Percentiles rank a stretch among this genome's conserved stretches.
These are phyloP conservation scores for Dactylellina drechsleri DNA, from an alignment of 2,329 filamentous ascomycete genomes.

Conservation along the genomic window DNA sequence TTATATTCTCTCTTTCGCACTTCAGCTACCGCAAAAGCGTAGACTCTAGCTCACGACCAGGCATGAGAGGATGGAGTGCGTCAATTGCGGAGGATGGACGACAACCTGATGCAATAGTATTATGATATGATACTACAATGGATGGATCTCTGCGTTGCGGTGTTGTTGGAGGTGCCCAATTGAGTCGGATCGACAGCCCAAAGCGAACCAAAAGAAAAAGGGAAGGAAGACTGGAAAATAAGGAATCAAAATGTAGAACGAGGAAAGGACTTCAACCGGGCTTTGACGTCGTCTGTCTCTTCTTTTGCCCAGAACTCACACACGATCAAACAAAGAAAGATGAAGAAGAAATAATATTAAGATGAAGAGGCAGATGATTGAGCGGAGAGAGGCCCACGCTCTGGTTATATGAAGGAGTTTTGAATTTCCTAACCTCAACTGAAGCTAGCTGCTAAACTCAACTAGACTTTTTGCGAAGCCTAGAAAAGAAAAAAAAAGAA, in stretches of 20 bases:
- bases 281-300: constrained; percentile 35
- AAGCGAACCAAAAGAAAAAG: neutral
- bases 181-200: constrained; percentile 11
- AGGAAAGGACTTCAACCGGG: constrained; percentile 1
- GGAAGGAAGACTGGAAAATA: constrained; percentile 11
- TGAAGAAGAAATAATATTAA: neutral
- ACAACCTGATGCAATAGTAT: neutral
- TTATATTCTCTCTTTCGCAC: constrained; percentile 6
- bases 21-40: constrained; percentile 31
- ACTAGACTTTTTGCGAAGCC: neutral
- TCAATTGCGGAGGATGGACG: neutral
- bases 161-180: constrained; percentile 48
- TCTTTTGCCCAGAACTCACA: neutral
- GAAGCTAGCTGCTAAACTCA: neutral
- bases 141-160: constrained; percentile 29
- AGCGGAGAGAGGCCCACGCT: neutral
- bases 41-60: constrained; percentile 36
- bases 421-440: too few relatives aligned
- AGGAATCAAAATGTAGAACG: neutral
- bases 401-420: constrained; percentile 1
- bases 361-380: neutral
- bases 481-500: constrained; percentile 24
- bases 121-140: too few relatives aligned
- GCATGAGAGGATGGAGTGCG: constrained; percentile 31
- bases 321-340: constrained; percentile 11